Evolutionary conservation across 352 stramenopile species (phyloP).

Genomic region (Peronospora destructor): DNA sequence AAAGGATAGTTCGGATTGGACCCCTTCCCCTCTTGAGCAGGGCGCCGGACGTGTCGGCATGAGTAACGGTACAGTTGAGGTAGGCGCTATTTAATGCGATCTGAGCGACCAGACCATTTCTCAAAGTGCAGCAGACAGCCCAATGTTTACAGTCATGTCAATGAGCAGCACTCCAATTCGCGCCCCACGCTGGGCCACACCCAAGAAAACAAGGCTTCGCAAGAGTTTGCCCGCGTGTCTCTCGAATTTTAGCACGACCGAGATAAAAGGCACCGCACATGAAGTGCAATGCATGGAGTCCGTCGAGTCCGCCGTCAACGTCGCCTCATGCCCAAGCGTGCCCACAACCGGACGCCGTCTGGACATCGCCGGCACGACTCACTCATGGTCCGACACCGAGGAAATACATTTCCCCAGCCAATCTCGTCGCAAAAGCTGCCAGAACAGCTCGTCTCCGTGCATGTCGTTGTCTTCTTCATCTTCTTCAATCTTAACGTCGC

Average conservation of each 20-base stretch:
- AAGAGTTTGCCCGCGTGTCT: constrained; percentile 29
- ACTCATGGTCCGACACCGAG: constrained; percentile 43
- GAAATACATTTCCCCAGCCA: constrained; percentile 20
- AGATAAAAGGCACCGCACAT: constrained; percentile 5
- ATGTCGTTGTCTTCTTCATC: constrained; percentile 18
- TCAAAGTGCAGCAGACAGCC: constrained; percentile 6
- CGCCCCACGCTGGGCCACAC: background rate
- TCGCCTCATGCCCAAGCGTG: background rate
- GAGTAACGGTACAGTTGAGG: constrained; percentile 22
- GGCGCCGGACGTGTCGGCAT: constrained; percentile 11
- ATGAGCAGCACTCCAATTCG: constrained; percentile 6
- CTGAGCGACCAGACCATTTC: background rate
- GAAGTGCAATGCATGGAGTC: constrained; percentile 6
- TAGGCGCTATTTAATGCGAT: constrained; percentile 17
- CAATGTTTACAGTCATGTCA: constrained; percentile 24
- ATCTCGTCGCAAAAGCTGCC: constrained; percentile 15
- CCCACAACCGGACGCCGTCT: constrained; percentile 2
- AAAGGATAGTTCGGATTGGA: constrained; percentile 16
- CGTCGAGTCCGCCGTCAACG: constrained; percentile 7
- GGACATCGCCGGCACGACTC: constrained; percentile 17
- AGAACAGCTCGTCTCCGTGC: constrained; percentile 17
- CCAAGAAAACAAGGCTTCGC: constrained; percentile 19
- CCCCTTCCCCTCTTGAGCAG: constrained; percentile 23
- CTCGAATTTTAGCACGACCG: constrained; percentile 18
- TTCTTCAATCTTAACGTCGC: constrained; percentile 23